Evolutionary conservation across 768 basidiomycete species (phyloP), one percentile per base, ranked within the genome.

Genomic region (Favolaschia claudopus): DNA sequence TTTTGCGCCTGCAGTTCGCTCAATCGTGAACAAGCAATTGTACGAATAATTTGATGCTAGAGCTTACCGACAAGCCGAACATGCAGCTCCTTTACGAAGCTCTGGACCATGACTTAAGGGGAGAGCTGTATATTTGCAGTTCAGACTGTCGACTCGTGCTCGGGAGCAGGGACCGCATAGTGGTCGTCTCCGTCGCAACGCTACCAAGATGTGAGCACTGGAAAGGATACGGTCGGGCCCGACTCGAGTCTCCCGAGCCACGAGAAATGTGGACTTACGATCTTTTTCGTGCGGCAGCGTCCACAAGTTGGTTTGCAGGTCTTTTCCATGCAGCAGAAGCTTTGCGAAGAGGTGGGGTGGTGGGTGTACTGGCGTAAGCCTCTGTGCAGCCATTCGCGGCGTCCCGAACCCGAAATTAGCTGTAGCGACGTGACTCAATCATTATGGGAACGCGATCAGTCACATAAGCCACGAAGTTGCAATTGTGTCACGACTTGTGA

Each of bases 51-150:
- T n/a, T n/a, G n/a, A 36, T 36, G 32, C 3, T 4, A 39, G 31
- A 32, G 20, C 57, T 54, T 38, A 63, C 62, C 62, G 52, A 29
- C 62, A 64, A 14, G 62, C 62, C 5, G 58, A 49, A 43, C 62
- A 64, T 36, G 62, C 62, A 43, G 58, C 58, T 14, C 62, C 62
- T 36, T 64, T 64, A 25, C 58, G 62, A 24, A 63, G 48, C 36
- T 63, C 62, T 20, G 62, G 62, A n/a, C 28, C 52, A 29, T 51
- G 47, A 12, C 52, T 46, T 1, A 22, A 5, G 15, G 33, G 44
- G 1, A 57, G 42, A 9, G 53, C 57, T 12, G 57, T 50, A 40
- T 58, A 63, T 15, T 6, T 50, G 31, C 62, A 63, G 1, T 50
- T 13, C 7, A 47, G n/a, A n/a, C n/a, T 42, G 7, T 50, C 48